These are phyloP conservation scores for Sanguinoderma infundibulare DNA, from an alignment of 1,284 basidiomycete genomes.

Conservation along the genomic window DNA sequence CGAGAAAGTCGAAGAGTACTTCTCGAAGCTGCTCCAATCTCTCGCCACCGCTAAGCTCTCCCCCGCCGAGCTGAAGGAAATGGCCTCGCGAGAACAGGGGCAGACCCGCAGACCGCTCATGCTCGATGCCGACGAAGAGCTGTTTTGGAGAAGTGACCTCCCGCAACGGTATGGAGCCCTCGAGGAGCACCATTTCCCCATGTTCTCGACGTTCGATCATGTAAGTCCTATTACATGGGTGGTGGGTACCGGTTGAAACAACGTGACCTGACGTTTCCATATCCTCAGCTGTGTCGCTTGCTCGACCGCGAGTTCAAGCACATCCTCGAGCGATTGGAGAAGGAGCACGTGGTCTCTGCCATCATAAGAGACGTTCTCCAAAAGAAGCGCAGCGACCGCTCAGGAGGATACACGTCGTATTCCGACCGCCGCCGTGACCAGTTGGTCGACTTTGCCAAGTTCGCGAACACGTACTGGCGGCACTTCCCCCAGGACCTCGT, in stretches of 20 bases:
- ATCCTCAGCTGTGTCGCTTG: conserved; percentile 49
- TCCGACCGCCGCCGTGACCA: neutral
- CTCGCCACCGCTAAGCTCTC: conserved; percentile 45
- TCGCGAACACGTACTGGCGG: conserved; percentile 62
- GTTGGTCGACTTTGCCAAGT: conserved; percentile 54
- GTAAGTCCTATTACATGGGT: conserved; percentile 37
- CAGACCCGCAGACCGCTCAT: conserved; percentile 23
- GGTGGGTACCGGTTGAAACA: neutral
- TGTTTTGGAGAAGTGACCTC: conserved; percentile 47
- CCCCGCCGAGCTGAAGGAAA: conserved; percentile 40
- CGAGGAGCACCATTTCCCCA: conserved; percentile 64
- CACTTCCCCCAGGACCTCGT: conserved; percentile 59
- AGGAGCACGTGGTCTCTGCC: neutral
- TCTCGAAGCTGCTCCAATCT: conserved; percentile 53
- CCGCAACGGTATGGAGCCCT: conserved; percentile 61
- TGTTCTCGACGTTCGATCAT: conserved; percentile 70
- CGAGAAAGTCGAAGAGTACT: conserved; percentile 69
- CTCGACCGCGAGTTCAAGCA: conserved; percentile 44
- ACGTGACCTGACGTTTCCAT: no score
- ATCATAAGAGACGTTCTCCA: neutral
- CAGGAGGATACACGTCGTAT: no score
- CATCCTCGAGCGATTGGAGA: neutral
- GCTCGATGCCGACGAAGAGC: conserved; percentile 53
- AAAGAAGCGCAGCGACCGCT: neutral
- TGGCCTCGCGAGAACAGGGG: conserved; percentile 20